These are phyloP conservation scores for Hericium erinaceus DNA, from an alignment of 768 basidiomycete species.

Conservation along the genomic window DNA sequence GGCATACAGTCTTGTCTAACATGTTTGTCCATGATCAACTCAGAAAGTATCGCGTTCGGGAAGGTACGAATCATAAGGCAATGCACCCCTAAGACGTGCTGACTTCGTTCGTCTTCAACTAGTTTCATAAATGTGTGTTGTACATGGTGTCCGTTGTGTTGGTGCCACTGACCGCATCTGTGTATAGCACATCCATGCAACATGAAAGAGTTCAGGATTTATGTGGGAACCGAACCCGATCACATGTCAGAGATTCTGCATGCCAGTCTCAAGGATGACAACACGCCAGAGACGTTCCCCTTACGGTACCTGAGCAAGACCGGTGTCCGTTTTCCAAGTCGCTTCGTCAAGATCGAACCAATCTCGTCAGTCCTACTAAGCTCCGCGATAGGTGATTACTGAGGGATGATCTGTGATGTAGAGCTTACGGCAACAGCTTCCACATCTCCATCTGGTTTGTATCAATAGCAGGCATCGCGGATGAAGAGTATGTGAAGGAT, in stretches of 20 bases:
- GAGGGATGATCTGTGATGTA: slow-evolving; percentile 16
- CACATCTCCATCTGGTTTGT: slow-evolving; percentile 78
- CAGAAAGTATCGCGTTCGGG: slow-evolving; percentile 72
- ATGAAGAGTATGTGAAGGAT: slow-evolving; percentile 46
- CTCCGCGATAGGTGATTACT: no score
- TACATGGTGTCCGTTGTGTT: background rate
- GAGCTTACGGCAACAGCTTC: slow-evolving; percentile 64
- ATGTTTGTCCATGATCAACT: background rate
- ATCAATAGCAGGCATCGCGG: slow-evolving; percentile 48
- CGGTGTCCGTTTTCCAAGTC: slow-evolving; percentile 52
- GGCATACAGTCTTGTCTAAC: no score
- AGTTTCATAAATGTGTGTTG: slow-evolving; percentile 27
- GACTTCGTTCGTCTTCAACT: background rate
- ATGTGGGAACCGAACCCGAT: slow-evolving; percentile 53
- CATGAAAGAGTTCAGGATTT: slow-evolving; percentile 75
- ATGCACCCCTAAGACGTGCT: background rate
- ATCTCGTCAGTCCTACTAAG: slow-evolving; percentile 44
- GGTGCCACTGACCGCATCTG: slow-evolving; percentile 4
- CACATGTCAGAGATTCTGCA: slow-evolving; percentile 63
- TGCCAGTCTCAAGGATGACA: slow-evolving; percentile 56
- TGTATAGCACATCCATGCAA: slow-evolving; percentile 72
- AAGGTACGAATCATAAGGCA: slow-evolving; percentile 35
- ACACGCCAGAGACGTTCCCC: slow-evolving; percentile 52
- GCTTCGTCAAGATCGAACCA: slow-evolving; percentile 68
- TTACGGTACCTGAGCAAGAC: slow-evolving; percentile 46